Conservation (phyloP, 257 asterid genomes). For the Cruciata laevipes region DNA sequence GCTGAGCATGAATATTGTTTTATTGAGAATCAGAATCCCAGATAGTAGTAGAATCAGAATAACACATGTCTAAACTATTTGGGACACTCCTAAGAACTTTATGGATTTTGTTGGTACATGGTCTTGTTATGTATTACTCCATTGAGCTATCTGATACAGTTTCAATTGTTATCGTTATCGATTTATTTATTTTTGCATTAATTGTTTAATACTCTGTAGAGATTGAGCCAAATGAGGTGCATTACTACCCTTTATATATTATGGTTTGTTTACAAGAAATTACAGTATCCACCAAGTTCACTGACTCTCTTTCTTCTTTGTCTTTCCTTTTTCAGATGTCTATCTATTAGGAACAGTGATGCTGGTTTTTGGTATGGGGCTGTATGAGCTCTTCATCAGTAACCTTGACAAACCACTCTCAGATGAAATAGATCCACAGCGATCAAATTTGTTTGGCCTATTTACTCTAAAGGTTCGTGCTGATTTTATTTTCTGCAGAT, state of each 20-base stretch:
- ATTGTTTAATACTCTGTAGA: neutral
- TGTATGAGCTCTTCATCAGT: conserved; percentile 93
- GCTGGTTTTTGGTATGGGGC: conserved; percentile 95
- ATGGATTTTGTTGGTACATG: neutral
- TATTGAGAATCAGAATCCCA: neutral
- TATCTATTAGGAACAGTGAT: conserved; percentile 92
- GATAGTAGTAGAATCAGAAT: neutral
- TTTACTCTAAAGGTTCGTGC: conserved; percentile 70
- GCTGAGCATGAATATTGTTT: neutral
- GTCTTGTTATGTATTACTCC: conserved; percentile 1
- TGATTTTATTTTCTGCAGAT: neutral
- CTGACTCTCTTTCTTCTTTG: neutral
- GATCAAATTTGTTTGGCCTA: conserved; percentile 71
- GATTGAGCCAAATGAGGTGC: neutral
- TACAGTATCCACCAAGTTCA: neutral
- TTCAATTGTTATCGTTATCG: neutral
- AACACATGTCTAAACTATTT: neutral
- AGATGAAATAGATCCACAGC: conserved; percentile 33
- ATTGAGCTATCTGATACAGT: conserved; percentile 1
- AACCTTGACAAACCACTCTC: conserved; percentile 64
- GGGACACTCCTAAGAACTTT: neutral
- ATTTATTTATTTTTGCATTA: neutral
- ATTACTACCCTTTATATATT: neutral
- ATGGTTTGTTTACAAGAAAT: neutral
- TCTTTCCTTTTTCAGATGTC: conserved; percentile 37